These are phyloP conservation scores for Asterophora parasitica DNA, from an alignment of 768 basidiomycete species.

Conservation along the genomic window DNA sequence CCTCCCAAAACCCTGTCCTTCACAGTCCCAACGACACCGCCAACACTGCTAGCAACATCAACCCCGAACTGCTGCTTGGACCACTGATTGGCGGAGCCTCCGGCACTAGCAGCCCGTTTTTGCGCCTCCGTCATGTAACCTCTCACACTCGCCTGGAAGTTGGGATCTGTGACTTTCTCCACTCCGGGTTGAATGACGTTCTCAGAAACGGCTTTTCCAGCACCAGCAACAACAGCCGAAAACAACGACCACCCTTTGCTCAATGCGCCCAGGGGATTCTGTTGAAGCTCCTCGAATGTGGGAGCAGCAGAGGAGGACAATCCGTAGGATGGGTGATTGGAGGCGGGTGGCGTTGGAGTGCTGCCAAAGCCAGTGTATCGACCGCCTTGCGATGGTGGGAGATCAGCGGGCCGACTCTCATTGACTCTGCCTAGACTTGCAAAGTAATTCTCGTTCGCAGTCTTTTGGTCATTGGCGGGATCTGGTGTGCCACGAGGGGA, in stretches of 20 bases:
- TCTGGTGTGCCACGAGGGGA: constrained; percentile 43
- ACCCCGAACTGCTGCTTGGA: constrained; percentile 74
- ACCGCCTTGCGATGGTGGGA: constrained; percentile 93
- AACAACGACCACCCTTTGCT: constrained; percentile 97
- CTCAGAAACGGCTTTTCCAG: constrained; percentile 74
- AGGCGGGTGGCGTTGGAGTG: constrained; percentile 58
- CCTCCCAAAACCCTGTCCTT: constrained; percentile 47
- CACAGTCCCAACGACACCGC: constrained; percentile 61
- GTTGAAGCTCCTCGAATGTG: constrained; percentile 73
- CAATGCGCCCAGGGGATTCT: constrained; percentile 80
- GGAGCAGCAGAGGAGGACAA: constrained; percentile 81
- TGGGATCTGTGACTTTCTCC: constrained; percentile 76
- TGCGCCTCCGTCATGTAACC: constrained; percentile 70
- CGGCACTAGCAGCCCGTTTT: constrained; percentile 56
- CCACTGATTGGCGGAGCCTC: constrained; percentile 71
- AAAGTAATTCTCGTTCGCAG: constrained; percentile 86
- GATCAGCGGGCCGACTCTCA: constrained; percentile 64
- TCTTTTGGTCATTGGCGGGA: constrained; percentile 51
- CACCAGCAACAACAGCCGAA: constrained; percentile 76
- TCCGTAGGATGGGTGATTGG: constrained; percentile 61
- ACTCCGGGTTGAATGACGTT: constrained; percentile 89
- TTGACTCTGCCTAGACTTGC: constrained; percentile 80
- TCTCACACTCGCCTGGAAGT: constrained; percentile 67
- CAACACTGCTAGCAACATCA: constrained; percentile 78
- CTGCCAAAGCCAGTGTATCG: constrained; percentile 91